Evolutionary conservation across 2,329 filamentous ascomycete genomes (phyloP).

Genomic region (Fusarium anthophilum): DNA sequence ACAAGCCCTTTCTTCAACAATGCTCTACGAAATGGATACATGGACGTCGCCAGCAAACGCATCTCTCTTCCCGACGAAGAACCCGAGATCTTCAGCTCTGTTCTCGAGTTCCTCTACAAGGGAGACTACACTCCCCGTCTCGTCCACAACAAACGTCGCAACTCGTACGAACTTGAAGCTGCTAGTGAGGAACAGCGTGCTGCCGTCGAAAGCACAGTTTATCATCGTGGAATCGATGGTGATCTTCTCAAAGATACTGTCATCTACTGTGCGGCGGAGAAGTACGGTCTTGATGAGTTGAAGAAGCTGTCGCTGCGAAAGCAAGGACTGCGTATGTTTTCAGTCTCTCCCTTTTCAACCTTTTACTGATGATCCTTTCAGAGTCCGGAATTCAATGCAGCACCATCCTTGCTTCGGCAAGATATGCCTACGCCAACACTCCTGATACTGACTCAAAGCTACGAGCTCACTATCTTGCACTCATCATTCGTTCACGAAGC

Average conservation of each 20-base stretch:
- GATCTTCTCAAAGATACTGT: constrained; percentile 87
- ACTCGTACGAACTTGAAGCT: constrained; percentile 85
- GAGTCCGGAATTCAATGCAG: constrained; percentile 83
- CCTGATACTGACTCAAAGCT: constrained; percentile 92
- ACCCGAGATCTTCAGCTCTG: constrained; percentile 88
- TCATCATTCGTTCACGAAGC: constrained; percentile 87
- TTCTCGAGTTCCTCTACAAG: constrained; percentile 93
- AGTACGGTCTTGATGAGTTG: constrained; percentile 83
- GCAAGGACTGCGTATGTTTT: constrained; percentile 78
- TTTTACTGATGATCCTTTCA: constrained; percentile 38
- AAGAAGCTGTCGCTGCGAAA: constrained; percentile 88
- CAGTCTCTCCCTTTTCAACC: background rate
- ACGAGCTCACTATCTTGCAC: constrained; percentile 87
- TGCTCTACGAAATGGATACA: constrained; percentile 49
- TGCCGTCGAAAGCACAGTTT: constrained; percentile 71
- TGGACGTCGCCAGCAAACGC: constrained; percentile 63
- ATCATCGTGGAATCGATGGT: constrained; percentile 70
- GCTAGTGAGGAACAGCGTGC: constrained; percentile 55
- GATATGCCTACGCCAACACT: constrained; percentile 89
- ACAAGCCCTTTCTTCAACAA: constrained; percentile 78
- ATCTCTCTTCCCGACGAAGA: constrained; percentile 86
- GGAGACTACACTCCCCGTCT: constrained; percentile 91
- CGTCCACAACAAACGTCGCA: constrained; percentile 80
- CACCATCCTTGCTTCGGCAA: constrained; percentile 87
- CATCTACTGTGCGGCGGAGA: constrained; percentile 89